Percentiles rank a stretch among this genome's conserved stretches.
Evolutionary conservation across 441 rosid genomes (phyloP).

Genomic region (Gossypium davidsonii): DNA sequence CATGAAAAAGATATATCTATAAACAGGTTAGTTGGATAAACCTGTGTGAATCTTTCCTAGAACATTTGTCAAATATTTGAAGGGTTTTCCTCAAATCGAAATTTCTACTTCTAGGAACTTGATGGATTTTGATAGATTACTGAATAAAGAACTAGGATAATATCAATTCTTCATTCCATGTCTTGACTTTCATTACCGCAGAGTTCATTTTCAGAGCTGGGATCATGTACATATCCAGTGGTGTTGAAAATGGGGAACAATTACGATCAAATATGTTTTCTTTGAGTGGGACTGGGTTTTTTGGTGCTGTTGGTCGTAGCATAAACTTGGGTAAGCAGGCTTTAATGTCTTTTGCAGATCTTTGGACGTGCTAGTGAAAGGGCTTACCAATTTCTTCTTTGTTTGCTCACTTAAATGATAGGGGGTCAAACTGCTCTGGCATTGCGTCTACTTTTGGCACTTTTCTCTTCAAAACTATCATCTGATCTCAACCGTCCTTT

Average conservation of each 20-base stretch:
- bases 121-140: neutral
- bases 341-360: neutral
- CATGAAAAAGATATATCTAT: neutral
- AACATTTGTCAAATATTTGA: neutral
- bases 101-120: neutral
- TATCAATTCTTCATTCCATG: constrained; percentile 11
- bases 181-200: constrained; percentile 42
- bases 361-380: neutral
- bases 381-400: neutral
- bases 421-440: constrained; percentile 89
- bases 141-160: neutral
- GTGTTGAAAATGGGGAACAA: constrained; percentile 36
- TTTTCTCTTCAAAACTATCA: constrained; percentile 75
- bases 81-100: neutral
- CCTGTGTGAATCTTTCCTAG: neutral
- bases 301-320: constrained; percentile 80
- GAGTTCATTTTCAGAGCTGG: constrained; percentile 80
- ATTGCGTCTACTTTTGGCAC: constrained; percentile 65
- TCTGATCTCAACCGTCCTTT: constrained; percentile 62
- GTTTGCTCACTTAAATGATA: constrained; percentile 19
- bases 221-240: constrained; percentile 65
- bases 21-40: neutral
- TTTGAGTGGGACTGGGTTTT: constrained; percentile 74
- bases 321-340: constrained; percentile 56
- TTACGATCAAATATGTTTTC: constrained; percentile 53